Percentiles rank a stretch among this genome's conserved stretches.
Conservation (phyloP, 139 green algal species). For the Chlorella sp. region DNA sequence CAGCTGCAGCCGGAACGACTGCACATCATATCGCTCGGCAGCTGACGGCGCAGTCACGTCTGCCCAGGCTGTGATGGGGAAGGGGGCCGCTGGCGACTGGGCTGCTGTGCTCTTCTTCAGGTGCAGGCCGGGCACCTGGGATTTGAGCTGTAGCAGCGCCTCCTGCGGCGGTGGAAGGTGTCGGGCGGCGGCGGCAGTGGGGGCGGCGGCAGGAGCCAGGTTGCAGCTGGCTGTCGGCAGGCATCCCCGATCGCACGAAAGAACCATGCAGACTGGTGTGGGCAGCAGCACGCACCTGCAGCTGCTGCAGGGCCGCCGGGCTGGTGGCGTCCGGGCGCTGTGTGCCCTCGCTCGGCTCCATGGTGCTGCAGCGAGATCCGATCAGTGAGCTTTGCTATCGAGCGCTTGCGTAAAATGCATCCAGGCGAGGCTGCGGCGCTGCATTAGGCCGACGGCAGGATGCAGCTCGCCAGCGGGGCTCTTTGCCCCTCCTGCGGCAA, state of each 20-base stretch:
- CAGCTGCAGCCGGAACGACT: not conserved
- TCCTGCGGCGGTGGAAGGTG: not conserved
- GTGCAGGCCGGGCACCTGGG: not conserved
- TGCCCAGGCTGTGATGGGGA: constrained; percentile 23
- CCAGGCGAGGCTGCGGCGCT: too few relatives aligned
- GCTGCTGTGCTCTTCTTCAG: not conserved
- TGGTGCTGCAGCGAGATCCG: too few relatives aligned
- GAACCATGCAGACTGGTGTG: too few relatives aligned
- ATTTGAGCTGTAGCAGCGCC: constrained; percentile 21
- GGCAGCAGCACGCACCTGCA: not conserved
- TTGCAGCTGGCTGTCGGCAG: not conserved
- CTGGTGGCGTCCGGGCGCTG: too few relatives aligned
- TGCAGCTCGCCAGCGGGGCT: too few relatives aligned
- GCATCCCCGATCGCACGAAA: too few relatives aligned
- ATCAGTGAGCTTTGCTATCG: too few relatives aligned
- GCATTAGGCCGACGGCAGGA: too few relatives aligned
- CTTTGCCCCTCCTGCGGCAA: too few relatives aligned
- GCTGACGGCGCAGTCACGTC: not conserved
- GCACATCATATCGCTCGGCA: constrained; percentile 24
- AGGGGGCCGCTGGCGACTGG: not conserved
- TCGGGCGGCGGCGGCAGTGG: not conserved
- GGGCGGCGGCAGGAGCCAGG: not conserved
- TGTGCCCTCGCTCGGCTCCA: too few relatives aligned
- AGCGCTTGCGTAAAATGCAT: too few relatives aligned
- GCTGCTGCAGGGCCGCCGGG: not conserved